These are phyloP conservation scores for Raphidocelis subcapitata DNA, from an alignment of 139 green algal species.

Conservation along the genomic window DNA sequence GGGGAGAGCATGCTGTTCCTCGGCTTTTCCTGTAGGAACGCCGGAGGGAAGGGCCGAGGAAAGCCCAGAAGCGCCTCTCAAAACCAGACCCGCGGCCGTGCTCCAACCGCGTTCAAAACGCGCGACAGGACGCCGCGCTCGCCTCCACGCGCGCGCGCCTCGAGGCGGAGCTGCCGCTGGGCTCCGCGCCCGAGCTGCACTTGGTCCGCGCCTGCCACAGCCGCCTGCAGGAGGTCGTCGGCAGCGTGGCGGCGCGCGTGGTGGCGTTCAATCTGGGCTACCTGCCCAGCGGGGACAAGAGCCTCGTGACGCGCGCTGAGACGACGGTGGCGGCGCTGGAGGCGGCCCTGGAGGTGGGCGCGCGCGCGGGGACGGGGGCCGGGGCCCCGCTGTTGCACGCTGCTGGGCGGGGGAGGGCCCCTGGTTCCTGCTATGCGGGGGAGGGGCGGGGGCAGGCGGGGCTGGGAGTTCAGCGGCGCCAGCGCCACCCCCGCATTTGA, in stretches of 20 bases:
- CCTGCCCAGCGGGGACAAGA: slow-evolving; percentile 56
- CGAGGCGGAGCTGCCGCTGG: not conserved
- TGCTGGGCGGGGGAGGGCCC: not conserved
- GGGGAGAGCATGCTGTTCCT: not conserved
- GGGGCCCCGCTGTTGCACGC: not conserved
- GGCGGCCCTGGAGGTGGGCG: slow-evolving; percentile 44
- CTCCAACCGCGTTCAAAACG: not conserved
- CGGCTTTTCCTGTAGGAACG: not conserved
- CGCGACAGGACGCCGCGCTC: slow-evolving; percentile 17
- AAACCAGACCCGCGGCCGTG: not conserved
- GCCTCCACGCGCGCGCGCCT: slow-evolving; percentile 19
- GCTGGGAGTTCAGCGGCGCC: not conserved
- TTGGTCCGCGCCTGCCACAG: slow-evolving; percentile 36
- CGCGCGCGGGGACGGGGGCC: not conserved
- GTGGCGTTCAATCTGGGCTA: slow-evolving; percentile 38
- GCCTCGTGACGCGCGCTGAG: slow-evolving; percentile 26
- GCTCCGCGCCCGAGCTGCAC: not conserved
- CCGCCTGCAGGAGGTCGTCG: slow-evolving; percentile 20
- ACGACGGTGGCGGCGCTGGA: slow-evolving; percentile 53
- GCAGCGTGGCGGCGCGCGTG: slow-evolving; percentile 13
- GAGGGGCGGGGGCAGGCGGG: not conserved
- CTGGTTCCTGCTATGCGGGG: not conserved
- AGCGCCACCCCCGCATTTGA: not conserved
- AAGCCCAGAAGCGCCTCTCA: not conserved
- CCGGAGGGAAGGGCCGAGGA: not conserved